Evolutionary conservation across 352 stramenopile species (phyloP).

Genomic region (Phytophthora cactorum): DNA sequence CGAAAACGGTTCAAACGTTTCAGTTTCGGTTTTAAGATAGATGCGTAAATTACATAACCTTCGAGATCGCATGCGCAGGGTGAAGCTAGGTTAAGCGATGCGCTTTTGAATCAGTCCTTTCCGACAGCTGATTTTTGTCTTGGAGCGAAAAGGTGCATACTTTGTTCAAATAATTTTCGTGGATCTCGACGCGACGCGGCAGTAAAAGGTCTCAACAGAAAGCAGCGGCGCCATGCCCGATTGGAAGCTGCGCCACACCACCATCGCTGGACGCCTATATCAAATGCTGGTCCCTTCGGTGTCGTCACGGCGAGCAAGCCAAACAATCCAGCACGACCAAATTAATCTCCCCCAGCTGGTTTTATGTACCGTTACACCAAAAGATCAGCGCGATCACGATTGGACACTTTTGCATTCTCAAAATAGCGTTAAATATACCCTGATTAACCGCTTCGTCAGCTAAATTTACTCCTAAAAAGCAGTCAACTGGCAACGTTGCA

Average conservation of each 20-base stretch:
- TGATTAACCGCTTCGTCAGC: not conserved
- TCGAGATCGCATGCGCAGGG: not conserved
- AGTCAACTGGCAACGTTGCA: not conserved
- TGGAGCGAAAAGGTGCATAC: not conserved
- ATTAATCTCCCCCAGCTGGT: constrained; percentile 10
- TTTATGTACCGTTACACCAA: constrained; percentile 10
- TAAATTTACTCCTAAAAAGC: not conserved
- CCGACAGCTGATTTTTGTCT: constrained; percentile 16
- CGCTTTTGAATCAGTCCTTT: not conserved
- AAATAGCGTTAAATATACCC: not conserved
- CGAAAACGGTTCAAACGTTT: not conserved
- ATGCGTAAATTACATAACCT: not conserved
- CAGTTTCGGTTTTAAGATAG: not conserved
- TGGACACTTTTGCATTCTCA: constrained; percentile 6
- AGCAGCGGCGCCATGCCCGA: not conserved
- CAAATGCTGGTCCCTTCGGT: too few relatives aligned
- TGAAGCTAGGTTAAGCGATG: constrained; percentile 5
- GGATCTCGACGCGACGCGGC: constrained; percentile 11
- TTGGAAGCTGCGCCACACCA: not conserved
- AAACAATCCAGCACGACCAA: not conserved
- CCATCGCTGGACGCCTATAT: not conserved
- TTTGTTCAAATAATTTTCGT: constrained; percentile 13
- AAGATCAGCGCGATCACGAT: constrained; percentile 13
- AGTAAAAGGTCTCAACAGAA: not conserved
- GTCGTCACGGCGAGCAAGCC: too few relatives aligned